Evolutionary conservation across 1,284 basidiomycete genomes (phyloP), one percentile per base, ranked within the genome.

Genomic region (Ceratobasidium sp.): DNA sequence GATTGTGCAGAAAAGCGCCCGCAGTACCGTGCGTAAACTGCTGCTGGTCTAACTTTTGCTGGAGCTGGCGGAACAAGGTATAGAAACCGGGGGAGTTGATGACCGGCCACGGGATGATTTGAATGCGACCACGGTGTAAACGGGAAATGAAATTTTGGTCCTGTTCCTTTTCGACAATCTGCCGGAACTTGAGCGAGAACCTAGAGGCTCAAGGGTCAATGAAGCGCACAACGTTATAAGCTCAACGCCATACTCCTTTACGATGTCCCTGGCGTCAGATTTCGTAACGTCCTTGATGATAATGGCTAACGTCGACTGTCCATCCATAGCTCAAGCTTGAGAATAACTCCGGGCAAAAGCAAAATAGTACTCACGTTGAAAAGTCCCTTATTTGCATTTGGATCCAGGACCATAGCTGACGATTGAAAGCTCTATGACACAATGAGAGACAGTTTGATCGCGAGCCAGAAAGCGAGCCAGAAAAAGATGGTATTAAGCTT

Each of bases 241-340:
- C n/a, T n/a, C n/a, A n/a, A n/a, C n/a, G n/a, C n/a, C n/a, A n/a
- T n/a, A n/a, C 80, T 80, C 91, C 81, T 84, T 84, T 1, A 86
- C 86, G 38, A 92, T 91, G 71, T 91, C 90, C 0, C 81, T 82
- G 79, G 87, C 88, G 81, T 91, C 91, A 0, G 87, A 86, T 62
- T 90, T 89, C 0, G 90, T 86, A 3, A 92, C 91, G 76, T 92
- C 91, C 86, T 91, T 92, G 82, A 92, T 91, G 66, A 92, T 90
- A 78, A 92, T 91, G 1, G 87, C 87, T 15, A 92, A 82, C 0
- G 87, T 90, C 0, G 90, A 91, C 78, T 88, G 28, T 7, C 13
- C 38, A n/a, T n/a, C n/a, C n/a, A 13, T 5, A 46, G 1, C 23
- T n/a, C 3, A 28, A 28, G n/a, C 6, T 65, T 15, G 38, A 48